Base-by-base conservation (phyloP, 2,329 filamentous ascomycete species). In the Clarireedia paspali region DNA sequence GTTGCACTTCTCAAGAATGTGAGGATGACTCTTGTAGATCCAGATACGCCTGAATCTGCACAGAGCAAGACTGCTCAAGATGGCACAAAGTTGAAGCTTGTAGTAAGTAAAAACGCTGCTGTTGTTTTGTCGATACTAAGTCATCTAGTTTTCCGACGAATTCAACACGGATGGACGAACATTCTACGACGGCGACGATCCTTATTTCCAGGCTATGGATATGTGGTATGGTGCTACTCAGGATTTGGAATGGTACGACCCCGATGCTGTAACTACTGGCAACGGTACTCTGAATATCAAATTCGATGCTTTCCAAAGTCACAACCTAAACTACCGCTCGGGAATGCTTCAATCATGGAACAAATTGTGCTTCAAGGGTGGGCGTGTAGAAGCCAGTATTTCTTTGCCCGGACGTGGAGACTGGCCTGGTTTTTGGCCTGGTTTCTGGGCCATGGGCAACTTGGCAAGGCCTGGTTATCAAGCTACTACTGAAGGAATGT, bases 271-370 rank as follows among this genome's bases (percentile, higher is more conserved):
- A 2, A 80, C 77, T 2, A 88, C 84, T 3, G 75, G 73, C 44
- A 75, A 84, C 60, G 85, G 85, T 26, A 78, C 78, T 1, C 73
- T 88, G 40, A 80, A 85, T 64, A 72, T 89, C 50, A 76, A 77
- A 47, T 86, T 89, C 62, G 83, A 87, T 65, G 74, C 77, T 6
- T 86, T 84, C 66, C 70, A 79, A 59, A 88, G 80, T 60, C 84
- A 88, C 66, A 77, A 78, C 48, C 71, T 87, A 23, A 77, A 85
- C 58, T 88, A 84, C 65, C 78, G 85, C 50, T 88, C 84, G 5
- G 84, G 84, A n/a, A 88, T 88, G 85, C 62, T 88, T 7, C 84
- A 88, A 64, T 86, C 82, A 10, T 88, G 85, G 85, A 88, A 88
- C 68, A 81, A 87, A 66, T 67, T 88, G 54, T 87, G 85, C 69